Conservation (phyloP, 2,329 filamentous ascomycete species). For the Xylariales sp. region DNA sequence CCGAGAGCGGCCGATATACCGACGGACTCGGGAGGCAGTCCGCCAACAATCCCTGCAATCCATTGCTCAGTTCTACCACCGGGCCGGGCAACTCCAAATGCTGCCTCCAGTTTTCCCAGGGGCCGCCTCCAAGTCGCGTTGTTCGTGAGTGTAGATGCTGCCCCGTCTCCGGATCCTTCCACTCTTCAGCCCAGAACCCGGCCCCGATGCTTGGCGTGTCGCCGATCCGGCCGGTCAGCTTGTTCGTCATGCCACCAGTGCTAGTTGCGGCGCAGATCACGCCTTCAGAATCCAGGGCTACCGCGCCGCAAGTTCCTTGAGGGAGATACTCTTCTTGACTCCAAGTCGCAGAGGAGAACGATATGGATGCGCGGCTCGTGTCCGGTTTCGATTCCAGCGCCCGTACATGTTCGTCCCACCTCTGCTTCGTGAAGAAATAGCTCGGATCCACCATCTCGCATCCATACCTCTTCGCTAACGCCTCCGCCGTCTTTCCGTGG, state of each 20-base stretch:
- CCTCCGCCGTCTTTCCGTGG: conserved; percentile 63
- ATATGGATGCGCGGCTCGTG: not conserved
- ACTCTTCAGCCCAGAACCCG: conserved; percentile 88
- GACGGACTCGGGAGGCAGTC: conserved; percentile 56
- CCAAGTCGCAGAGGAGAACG: conserved; percentile 43
- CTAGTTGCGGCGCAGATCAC: conserved; percentile 65
- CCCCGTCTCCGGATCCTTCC: conserved; percentile 40
- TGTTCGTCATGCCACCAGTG: conserved; percentile 82
- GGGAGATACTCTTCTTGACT: conserved; percentile 63
- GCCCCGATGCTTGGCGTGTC: conserved; percentile 82
- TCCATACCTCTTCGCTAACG: conserved; percentile 62
- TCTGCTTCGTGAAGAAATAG: conserved; percentile 75
- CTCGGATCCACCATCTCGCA: conserved; percentile 62
- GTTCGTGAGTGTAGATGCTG: no score
- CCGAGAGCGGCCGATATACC: conserved; percentile 29
- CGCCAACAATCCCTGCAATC: conserved; percentile 45
- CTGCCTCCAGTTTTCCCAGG: conserved; percentile 16
- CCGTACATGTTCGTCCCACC: conserved; percentile 73
- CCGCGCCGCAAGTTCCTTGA: conserved; percentile 80
- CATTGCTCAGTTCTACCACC: conserved; percentile 34
- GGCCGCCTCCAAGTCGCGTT: conserved; percentile 4
- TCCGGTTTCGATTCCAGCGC: conserved; percentile 38
- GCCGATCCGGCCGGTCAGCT: conserved; percentile 77
- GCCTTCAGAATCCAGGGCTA: conserved; percentile 73
- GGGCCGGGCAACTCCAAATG: conserved; percentile 22